A percentile compares a stretch with the other conserved stretches of the same genome.
Evolutionary conservation across 805 yeast species (phyloP).

Genomic region (Saturnispora kantuleensis): DNA sequence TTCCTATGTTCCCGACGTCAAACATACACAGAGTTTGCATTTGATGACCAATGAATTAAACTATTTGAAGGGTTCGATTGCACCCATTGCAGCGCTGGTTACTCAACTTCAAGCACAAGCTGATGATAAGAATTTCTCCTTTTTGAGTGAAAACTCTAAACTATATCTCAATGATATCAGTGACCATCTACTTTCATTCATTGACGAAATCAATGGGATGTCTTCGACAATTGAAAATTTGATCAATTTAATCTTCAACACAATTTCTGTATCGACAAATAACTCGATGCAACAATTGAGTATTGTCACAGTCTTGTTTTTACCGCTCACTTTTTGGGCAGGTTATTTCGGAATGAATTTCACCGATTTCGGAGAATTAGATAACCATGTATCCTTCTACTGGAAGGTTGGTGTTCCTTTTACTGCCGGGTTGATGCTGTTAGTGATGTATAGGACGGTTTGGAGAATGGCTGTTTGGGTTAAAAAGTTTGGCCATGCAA

Average conservation of each 20-base stretch:
- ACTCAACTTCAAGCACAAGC: slow-evolving; percentile 36
- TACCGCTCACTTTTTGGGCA: slow-evolving; percentile 51
- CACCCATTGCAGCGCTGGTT: slow-evolving; percentile 38
- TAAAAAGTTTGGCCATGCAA: neutral
- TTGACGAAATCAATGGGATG: slow-evolving; percentile 49
- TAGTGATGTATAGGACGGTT: slow-evolving; percentile 27
- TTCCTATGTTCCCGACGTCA: slow-evolving; percentile 33
- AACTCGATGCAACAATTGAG: slow-evolving; percentile 46
- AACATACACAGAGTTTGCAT: slow-evolving; percentile 44
- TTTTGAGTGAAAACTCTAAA: slow-evolving; percentile 34
- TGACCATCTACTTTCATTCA: slow-evolving; percentile 43
- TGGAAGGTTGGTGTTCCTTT: slow-evolving; percentile 40
- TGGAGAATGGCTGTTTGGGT: slow-evolving; percentile 6
- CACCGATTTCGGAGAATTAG: slow-evolving; percentile 31
- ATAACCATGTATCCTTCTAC: slow-evolving; percentile 32
- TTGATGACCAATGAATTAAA: slow-evolving; percentile 45
- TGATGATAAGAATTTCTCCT: slow-evolving; percentile 12
- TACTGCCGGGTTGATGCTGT: slow-evolving; percentile 26
- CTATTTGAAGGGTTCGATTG: slow-evolving; percentile 34
- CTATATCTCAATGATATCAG: slow-evolving; percentile 45
- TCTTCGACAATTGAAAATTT: slow-evolving; percentile 39
- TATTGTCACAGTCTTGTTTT: slow-evolving; percentile 46
- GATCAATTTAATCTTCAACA: slow-evolving; percentile 44
- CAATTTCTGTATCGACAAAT: slow-evolving; percentile 45
- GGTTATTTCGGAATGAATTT: slow-evolving; percentile 56